A percentile compares a stretch with the other conserved stretches of the same genome.
These are phyloP conservation scores for Colletotrichum sp. DNA, from an alignment of 2,329 filamentous ascomycete genomes.

Conservation along the genomic window DNA sequence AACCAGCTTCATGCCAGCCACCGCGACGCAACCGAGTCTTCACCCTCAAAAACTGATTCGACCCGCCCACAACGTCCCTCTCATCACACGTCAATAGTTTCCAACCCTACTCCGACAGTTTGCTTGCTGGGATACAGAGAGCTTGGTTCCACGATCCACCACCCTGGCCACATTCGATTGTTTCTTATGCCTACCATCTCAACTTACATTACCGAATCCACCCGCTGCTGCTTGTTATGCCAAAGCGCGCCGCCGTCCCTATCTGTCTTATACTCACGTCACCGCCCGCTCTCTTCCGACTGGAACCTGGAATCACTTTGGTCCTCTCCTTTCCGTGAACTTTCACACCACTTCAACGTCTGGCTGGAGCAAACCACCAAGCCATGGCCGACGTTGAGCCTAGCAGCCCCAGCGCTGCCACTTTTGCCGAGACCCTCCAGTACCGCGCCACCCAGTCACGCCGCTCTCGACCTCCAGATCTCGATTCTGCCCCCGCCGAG, in stretches of 20 bases:
- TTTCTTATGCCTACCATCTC: slow-evolving; percentile 15
- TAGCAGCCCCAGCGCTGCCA: slow-evolving; percentile 5
- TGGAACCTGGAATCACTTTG: neutral
- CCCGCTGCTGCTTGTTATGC: slow-evolving; percentile 11
- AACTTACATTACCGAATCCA: slow-evolving; percentile 18
- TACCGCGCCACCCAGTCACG: slow-evolving; percentile 36
- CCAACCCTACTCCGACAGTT: neutral
- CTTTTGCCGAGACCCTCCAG: slow-evolving; percentile 30
- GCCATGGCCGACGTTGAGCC: slow-evolving; percentile 22
- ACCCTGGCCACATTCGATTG: slow-evolving; percentile 14
- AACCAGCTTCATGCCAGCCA: neutral
- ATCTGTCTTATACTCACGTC: slow-evolving; percentile 19
- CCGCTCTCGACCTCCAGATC: slow-evolving; percentile 44
- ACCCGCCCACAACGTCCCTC: neutral
- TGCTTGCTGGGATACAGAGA: slow-evolving; percentile 13
- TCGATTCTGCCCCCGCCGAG: slow-evolving; percentile 28
- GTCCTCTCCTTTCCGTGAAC: neutral
- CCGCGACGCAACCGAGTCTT: neutral
- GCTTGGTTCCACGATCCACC: slow-evolving; percentile 10
- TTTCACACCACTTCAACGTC: neutral
- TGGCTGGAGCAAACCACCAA: neutral
- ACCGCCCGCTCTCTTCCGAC: neutral
- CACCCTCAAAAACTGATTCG: neutral
- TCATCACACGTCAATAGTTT: slow-evolving; percentile 1
- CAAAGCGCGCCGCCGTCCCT: neutral